These are phyloP conservation scores for Cenchrus fungigraminus DNA, from an alignment of 176 grass and related monocot species.

Conservation along the genomic window DNA sequence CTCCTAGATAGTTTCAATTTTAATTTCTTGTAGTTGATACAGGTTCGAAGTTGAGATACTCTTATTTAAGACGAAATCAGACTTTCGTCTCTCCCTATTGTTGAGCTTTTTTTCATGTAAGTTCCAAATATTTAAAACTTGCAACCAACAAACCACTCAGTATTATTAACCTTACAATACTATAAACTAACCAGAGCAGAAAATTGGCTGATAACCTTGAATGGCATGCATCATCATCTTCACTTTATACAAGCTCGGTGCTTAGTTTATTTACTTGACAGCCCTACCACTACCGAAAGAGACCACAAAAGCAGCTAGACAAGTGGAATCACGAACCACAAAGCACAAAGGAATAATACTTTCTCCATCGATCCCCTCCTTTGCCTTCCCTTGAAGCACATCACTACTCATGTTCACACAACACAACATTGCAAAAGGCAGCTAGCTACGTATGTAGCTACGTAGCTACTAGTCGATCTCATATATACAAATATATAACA, in stretches of 20 bases:
- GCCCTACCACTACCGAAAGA: conserved; percentile 36
- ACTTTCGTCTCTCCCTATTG: no score
- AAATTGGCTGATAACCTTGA: conserved; percentile 12
- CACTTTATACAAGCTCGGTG: background rate
- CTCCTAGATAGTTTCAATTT: background rate
- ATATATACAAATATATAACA: no score
- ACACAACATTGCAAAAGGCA: conserved; percentile 27
- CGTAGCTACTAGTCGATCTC: no score
- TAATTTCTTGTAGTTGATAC: background rate
- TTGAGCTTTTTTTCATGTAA: no score
- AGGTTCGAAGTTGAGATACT: no score
- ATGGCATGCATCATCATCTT: background rate
- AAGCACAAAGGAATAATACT: background rate
- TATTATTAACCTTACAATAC: background rate
- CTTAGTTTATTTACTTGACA: conserved; percentile 11
- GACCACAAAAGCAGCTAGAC: conserved; percentile 37
- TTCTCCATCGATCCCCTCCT: conserved; percentile 20
- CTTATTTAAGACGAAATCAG: no score
- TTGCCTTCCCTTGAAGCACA: conserved; percentile 57
- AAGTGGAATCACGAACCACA: conserved; percentile 35
- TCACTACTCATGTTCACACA: conserved; percentile 38
- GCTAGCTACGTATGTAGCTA: background rate
- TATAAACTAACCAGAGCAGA: background rate
- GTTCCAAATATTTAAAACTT: background rate
- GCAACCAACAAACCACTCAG: background rate